A percentile compares a stretch with the other conserved stretches of the same genome.
Evolutionary conservation across 1,284 basidiomycete species (phyloP).

Genomic region (Malassezia sympodialis): DNA sequence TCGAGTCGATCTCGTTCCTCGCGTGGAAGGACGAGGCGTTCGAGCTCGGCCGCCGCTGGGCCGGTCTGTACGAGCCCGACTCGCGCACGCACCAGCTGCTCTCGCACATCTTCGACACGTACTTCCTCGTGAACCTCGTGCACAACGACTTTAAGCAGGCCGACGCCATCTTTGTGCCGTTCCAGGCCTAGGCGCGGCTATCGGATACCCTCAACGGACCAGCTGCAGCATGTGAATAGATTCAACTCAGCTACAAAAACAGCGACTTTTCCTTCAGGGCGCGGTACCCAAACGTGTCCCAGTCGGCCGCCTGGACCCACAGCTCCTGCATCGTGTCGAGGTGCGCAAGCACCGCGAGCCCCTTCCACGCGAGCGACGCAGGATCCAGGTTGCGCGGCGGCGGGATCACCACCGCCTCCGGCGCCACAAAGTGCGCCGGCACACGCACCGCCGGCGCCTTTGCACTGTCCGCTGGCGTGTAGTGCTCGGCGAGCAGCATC

Average conservation of each 20-base stretch:
- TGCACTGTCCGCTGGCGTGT: slow-evolving; percentile 11
- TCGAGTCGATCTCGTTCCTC: slow-evolving; percentile 56
- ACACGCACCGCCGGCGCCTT: slow-evolving; percentile 9
- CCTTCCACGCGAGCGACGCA: slow-evolving; percentile 82
- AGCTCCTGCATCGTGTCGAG: slow-evolving; percentile 79
- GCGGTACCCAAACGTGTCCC: slow-evolving; percentile 56
- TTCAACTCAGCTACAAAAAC: slow-evolving; percentile 22
- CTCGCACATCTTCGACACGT: slow-evolving; percentile 33
- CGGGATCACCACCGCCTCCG: slow-evolving; percentile 68
- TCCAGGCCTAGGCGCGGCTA: slow-evolving; percentile 16
- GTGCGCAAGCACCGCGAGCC: slow-evolving; percentile 80
- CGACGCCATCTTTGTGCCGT: slow-evolving; percentile 42
- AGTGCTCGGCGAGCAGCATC: slow-evolving; percentile 19
- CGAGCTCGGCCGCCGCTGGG: slow-evolving; percentile 46
- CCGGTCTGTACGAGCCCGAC: slow-evolving; percentile 31
- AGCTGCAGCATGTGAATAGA: slow-evolving; percentile 11
- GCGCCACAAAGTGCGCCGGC: slow-evolving; percentile 15
- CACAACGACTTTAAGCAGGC: slow-evolving; percentile 39
- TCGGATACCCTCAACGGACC: slow-evolving; percentile 18
- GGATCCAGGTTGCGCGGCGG: slow-evolving; percentile 88
- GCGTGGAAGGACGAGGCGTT: slow-evolving; percentile 49
- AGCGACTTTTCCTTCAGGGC: slow-evolving; percentile 51
- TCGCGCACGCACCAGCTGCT: slow-evolving; percentile 33
- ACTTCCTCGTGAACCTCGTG: slow-evolving; percentile 44
- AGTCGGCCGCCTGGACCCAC: slow-evolving; percentile 77